A percentile compares a stretch with the other conserved stretches of the same genome.
These are phyloP conservation scores for Aspergillus sp. DNA, from an alignment of 2,329 filamentous ascomycete species.

Conservation along the genomic window DNA sequence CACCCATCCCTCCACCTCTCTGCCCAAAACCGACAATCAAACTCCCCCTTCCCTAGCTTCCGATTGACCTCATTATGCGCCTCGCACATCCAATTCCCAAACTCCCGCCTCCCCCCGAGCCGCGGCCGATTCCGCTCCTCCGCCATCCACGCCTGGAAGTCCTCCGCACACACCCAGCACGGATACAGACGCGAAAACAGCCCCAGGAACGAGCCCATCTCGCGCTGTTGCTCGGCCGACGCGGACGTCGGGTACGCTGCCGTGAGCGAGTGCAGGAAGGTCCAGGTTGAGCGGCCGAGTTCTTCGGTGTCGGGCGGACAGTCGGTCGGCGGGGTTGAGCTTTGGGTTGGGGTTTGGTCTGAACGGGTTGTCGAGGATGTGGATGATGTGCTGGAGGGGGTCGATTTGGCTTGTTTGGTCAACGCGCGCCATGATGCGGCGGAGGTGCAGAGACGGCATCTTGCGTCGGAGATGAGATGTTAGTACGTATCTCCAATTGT, in stretches of 20 bases:
- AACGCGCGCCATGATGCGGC: constrained; percentile 38
- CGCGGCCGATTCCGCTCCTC: constrained; percentile 54
- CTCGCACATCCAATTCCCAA: constrained; percentile 43
- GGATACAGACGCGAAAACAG: constrained; percentile 84
- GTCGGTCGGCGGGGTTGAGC: constrained; percentile 48
- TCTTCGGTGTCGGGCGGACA: constrained; percentile 85
- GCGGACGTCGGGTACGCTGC: constrained; percentile 72
- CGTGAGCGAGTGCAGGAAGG: constrained; percentile 81
- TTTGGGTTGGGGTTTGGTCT: too few species aligned
- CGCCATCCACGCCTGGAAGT: constrained; percentile 75
- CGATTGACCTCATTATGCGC: constrained; percentile 44
- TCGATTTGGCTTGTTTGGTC: constrained; percentile 31
- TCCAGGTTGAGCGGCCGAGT: constrained; percentile 85
- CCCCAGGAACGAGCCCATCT: constrained; percentile 67
- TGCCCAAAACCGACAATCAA: constrained; percentile 86
- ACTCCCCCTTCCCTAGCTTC: constrained; percentile 82
- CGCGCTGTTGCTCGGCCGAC: constrained; percentile 57
- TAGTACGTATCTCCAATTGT: constrained; percentile 2
- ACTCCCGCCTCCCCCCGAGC: constrained; percentile 41
- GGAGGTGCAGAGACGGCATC: constrained; percentile 42
- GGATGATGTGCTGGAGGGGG: constrained; percentile 12
- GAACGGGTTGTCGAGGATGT: constrained; percentile 26
- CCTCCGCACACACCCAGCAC: constrained; percentile 89
- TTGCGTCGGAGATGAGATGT: too few species aligned
- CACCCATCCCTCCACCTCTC: constrained; percentile 91